Evolutionary conservation across 306 rosid genomes (phyloP).

Genomic region (Fagus crenata): DNA sequence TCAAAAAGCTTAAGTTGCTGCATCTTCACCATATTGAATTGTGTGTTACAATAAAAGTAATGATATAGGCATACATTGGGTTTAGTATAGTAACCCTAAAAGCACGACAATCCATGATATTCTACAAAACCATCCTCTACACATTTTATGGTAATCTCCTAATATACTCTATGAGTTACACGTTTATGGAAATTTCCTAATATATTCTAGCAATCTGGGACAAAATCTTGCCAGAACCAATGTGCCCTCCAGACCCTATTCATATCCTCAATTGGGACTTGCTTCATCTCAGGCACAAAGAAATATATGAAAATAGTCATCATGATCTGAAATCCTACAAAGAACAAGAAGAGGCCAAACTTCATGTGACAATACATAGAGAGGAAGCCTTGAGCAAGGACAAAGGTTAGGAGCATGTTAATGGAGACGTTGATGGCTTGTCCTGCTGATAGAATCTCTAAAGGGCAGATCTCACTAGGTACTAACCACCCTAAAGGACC

Average conservation of each 20-base stretch:
- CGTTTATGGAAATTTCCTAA: too few relatives aligned
- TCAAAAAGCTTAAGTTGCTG: too few relatives aligned
- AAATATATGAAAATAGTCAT: constrained; percentile 46
- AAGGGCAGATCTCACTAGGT: constrained; percentile 57
- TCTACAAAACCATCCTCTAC: too few relatives aligned
- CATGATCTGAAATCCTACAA: constrained; percentile 37
- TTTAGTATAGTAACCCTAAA: too few relatives aligned
- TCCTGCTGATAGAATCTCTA: constrained; percentile 58
- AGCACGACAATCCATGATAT: too few relatives aligned
- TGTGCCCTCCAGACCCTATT: constrained; percentile 47
- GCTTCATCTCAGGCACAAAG: constrained; percentile 58
- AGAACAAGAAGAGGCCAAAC: constrained; percentile 56
- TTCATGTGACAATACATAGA: constrained; percentile 58
- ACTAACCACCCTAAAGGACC: constrained; percentile 69
- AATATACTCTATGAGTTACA: too few relatives aligned
- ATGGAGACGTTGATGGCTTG: constrained; percentile 52
- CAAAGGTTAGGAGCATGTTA: constrained; percentile 57
- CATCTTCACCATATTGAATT: too few relatives aligned
- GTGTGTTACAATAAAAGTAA: too few relatives aligned
- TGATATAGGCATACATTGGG: too few relatives aligned
- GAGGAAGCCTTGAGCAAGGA: constrained; percentile 46
- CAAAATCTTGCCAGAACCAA: constrained; percentile 52
- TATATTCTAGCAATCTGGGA: constrained; percentile 1
- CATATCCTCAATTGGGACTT: constrained; percentile 56
- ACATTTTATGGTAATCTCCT: too few relatives aligned